A percentile compares a stretch with the other conserved stretches of the same genome.
Evolutionary conservation across 768 basidiomycete genomes (phyloP).

Genomic region (Mycena filopes): DNA sequence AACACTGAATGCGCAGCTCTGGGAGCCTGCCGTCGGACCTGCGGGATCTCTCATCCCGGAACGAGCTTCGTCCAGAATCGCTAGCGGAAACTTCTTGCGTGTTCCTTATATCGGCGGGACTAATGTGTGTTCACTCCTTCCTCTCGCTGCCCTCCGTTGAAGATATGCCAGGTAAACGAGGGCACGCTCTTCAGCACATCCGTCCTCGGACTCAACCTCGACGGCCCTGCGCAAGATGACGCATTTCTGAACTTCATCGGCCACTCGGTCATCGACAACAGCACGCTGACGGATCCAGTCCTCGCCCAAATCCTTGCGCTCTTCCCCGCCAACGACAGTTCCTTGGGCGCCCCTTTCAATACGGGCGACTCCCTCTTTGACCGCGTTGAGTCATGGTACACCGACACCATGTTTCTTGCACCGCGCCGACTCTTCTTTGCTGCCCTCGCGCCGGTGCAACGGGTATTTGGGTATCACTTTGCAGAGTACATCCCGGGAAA

Average conservation of each 20-base stretch:
- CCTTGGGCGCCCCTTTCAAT: slow-evolving; percentile 61
- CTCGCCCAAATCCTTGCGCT: slow-evolving; percentile 49
- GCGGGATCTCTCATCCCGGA: slow-evolving; percentile 59
- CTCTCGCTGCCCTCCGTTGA: slow-evolving; percentile 19
- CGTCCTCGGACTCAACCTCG: slow-evolving; percentile 50
- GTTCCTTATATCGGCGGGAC: slow-evolving; percentile 67
- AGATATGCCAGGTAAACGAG: slow-evolving; percentile 57
- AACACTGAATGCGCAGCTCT: slow-evolving; percentile 63
- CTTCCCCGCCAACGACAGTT: slow-evolving; percentile 61
- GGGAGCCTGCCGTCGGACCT: slow-evolving; percentile 67
- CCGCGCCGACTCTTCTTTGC: slow-evolving; percentile 62
- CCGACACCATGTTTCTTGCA: slow-evolving; percentile 65
- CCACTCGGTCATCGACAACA: slow-evolving; percentile 61
- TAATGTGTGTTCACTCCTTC: slow-evolving; percentile 50
- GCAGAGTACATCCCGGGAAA: slow-evolving; percentile 68
- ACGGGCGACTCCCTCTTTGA: slow-evolving; percentile 72
- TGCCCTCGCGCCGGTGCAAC: slow-evolving; percentile 56
- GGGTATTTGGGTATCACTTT: slow-evolving; percentile 66
- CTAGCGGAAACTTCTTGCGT: slow-evolving; percentile 60
- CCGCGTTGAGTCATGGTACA: slow-evolving; percentile 66
- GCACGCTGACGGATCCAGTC: slow-evolving; percentile 55
- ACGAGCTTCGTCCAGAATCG: slow-evolving; percentile 56
- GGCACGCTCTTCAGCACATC: slow-evolving; percentile 56
- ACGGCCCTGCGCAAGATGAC: slow-evolving; percentile 51
- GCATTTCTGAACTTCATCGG: slow-evolving; percentile 61